Evolutionary conservation across 805 yeast genomes (phyloP).

Genomic region (Metschnikowia anglica): DNA sequence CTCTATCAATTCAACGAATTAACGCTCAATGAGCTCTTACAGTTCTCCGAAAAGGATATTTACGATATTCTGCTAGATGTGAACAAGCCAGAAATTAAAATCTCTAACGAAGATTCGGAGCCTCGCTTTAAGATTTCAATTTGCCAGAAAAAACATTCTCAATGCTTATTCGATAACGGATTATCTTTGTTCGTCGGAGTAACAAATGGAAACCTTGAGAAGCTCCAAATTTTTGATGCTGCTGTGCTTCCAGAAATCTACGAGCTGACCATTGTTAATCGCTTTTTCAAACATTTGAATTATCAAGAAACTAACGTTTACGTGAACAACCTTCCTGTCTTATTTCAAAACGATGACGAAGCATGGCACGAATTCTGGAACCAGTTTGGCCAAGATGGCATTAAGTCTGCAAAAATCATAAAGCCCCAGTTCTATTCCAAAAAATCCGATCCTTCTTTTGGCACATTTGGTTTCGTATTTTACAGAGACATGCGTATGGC

Average conservation of each 20-base stretch:
- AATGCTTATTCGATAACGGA: conserved; percentile 20
- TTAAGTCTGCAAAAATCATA: conserved; percentile 43
- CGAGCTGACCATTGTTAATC: neutral
- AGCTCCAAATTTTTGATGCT: neutral
- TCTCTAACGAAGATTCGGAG: neutral
- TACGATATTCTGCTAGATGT: conserved; percentile 20
- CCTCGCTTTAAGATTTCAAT: conserved; percentile 27
- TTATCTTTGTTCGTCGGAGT: neutral
- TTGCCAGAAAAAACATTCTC: conserved; percentile 40
- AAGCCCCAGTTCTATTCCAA: conserved; percentile 40
- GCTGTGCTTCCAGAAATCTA: neutral
- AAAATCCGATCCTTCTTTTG: conserved; percentile 13
- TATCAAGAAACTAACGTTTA: conserved; percentile 72
- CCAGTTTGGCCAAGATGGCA: conserved; percentile 33
- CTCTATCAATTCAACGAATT: conserved; percentile 49
- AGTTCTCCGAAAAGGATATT: conserved; percentile 33
- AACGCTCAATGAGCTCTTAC: conserved; percentile 47
- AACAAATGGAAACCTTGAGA: no score
- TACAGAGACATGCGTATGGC: conserved; percentile 59
- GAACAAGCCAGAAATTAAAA: neutral
- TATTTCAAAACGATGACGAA: conserved; percentile 52
- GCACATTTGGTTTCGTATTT: conserved; percentile 61
- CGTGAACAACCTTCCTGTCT: conserved; percentile 59
- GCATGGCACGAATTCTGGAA: conserved; percentile 41
- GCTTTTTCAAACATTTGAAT: conserved; percentile 27